phyloP scores from a whole-genome alignment of 1,284 basidiomycete species.

The Moesziomyces sp. region DNA sequence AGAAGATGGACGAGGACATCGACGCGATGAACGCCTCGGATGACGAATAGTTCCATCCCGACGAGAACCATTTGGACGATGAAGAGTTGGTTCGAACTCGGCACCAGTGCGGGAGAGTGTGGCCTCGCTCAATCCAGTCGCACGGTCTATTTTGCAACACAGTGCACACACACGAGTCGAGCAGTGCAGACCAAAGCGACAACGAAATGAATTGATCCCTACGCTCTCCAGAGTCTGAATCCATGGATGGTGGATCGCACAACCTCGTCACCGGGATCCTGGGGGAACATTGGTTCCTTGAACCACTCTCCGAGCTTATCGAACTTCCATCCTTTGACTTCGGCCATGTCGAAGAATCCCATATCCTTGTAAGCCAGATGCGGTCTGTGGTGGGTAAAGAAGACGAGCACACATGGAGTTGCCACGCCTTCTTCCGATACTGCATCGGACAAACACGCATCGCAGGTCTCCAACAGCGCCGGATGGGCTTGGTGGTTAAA shows the following conservation, averaged over 20 bases:
- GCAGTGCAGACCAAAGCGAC: too few relatives aligned
- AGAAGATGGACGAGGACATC: too few relatives aligned
- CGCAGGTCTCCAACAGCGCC: conserved; percentile 82
- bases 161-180: too few relatives aligned
- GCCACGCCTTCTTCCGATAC: conserved; percentile 15
- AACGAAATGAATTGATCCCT: too few relatives aligned
- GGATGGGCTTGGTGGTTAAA: conserved; percentile 82
- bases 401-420: conserved; percentile 78
- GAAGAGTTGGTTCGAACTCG: too few relatives aligned
- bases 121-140: too few relatives aligned
- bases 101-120: too few relatives aligned
- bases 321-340: conserved; percentile 78
- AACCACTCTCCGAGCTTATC: conserved; percentile 77
- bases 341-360: conserved; percentile 81
- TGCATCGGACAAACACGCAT: conserved; percentile 69
- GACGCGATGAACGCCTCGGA: too few relatives aligned
- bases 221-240: conserved; percentile 39
- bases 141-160: too few relatives aligned
- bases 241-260: conserved; percentile 59
- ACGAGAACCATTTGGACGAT: too few relatives aligned
- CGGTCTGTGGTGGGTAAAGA: conserved; percentile 92
- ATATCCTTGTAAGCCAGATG: conserved; percentile 82
- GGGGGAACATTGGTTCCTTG: conserved; percentile 70
- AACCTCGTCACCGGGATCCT: conserved; percentile 55
- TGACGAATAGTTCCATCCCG: too few relatives aligned